phyloP scores from a whole-genome alignment of 2,329 filamentous ascomycete species.

The Xylogone sp. region DNA sequence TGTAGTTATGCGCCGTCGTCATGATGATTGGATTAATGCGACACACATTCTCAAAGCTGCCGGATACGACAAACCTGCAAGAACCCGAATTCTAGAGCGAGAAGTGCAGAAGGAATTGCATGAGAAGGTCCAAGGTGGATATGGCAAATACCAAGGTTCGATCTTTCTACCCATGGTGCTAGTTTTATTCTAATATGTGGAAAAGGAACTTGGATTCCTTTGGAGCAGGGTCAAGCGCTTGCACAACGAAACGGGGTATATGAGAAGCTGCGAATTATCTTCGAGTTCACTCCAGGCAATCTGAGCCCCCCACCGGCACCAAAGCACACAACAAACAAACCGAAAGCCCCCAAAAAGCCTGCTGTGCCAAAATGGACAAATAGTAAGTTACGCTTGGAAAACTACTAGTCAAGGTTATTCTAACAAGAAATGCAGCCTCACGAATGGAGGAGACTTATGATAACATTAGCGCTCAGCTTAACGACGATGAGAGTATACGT shows the following conservation, averaged over 20 bases:
- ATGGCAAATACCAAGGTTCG: slow-evolving; percentile 98
- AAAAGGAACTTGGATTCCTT: slow-evolving; percentile 95
- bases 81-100: slow-evolving; percentile 90
- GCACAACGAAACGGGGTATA: slow-evolving; percentile 85
- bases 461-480: slow-evolving; percentile 55
- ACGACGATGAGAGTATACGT: slow-evolving; percentile 71
- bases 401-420: slow-evolving; percentile 6
- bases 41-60: slow-evolving; percentile 97
- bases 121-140: slow-evolving; percentile 97
- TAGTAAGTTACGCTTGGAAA: slow-evolving; percentile 30
- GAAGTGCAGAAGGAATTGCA: slow-evolving; percentile 96
- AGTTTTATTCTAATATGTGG: slow-evolving; percentile 11
- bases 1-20: slow-evolving; percentile 78
- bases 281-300: slow-evolving; percentile 82
- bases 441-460: slow-evolving; percentile 62
- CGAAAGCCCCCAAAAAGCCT: slow-evolving; percentile 69
- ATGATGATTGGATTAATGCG: slow-evolving; percentile 98
- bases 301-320: slow-evolving; percentile 90
- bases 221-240: slow-evolving; percentile 74
- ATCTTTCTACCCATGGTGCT: not conserved
- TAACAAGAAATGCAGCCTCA: slow-evolving; percentile 15
- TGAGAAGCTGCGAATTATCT: slow-evolving; percentile 79
- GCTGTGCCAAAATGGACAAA: slow-evolving; percentile 57
- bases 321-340: slow-evolving; percentile 85
- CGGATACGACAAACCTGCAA: slow-evolving; percentile 92